Evolutionary conservation across 176 grass and related monocot species (phyloP).

Genomic region (Cymbopogon citratus): DNA sequence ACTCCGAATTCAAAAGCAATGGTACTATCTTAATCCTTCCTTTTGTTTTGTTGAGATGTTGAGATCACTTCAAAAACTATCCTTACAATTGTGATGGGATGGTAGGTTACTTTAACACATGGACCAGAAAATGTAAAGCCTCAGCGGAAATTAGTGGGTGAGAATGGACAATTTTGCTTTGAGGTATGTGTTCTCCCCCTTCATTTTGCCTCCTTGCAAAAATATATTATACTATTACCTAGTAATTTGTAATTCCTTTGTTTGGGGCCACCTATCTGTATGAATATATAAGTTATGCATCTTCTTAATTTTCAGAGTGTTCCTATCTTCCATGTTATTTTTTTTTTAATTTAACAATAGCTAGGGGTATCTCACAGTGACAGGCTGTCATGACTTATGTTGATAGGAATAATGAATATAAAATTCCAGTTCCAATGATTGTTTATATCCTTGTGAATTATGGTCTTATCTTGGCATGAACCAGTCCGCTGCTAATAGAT

Average conservation of each 20-base stretch:
- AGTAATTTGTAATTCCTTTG: background rate
- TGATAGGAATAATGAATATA: background rate
- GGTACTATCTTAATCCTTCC: conserved; percentile 44
- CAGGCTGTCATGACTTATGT: background rate
- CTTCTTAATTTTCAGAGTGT: background rate
- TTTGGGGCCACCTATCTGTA: background rate
- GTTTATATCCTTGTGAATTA: conserved; percentile 24
- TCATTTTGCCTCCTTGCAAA: background rate
- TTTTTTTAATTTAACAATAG: conserved; percentile 1
- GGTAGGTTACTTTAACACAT: conserved; percentile 75
- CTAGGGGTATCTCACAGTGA: background rate
- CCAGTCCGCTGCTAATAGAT: background rate
- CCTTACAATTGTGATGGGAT: conserved; percentile 25
- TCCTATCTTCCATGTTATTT: conserved; percentile 13
- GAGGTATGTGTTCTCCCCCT: conserved; percentile 43
- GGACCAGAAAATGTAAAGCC: conserved; percentile 78
- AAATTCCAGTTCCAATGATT: background rate
- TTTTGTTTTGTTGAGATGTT: conserved; percentile 1
- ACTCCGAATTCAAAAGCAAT: conserved; percentile 75
- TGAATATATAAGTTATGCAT: background rate
- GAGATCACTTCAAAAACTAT: background rate
- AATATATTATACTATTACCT: background rate
- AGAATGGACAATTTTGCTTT: conserved; percentile 89
- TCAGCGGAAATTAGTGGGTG: conserved; percentile 59
- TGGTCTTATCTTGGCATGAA: conserved; percentile 13